Base-by-base conservation (phyloP, 345 rosid species). In the Eucalyptus shirleyi region DNA sequence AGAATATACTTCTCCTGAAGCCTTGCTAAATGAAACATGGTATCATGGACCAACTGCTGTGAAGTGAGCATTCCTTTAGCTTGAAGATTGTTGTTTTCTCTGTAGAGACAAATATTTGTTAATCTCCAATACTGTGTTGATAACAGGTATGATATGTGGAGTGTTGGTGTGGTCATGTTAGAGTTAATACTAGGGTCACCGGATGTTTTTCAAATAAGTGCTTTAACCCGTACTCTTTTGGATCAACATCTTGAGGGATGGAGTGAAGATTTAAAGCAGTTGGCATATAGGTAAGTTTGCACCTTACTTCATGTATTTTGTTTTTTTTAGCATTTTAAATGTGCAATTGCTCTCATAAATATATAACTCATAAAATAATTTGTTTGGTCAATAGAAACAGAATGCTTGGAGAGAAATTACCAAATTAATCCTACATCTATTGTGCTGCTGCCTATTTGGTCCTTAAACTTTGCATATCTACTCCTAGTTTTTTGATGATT, bases 171-270 rank as follows among this genome's bases (percentile, higher is more conserved):
- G 89, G 98, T 98, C 90, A 93, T 96, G 83, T 93, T 98, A 93
- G 99, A 98, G 94, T 90, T 98, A 95, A 95, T 98, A 44, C 93
- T 98, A 90, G 99, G 99, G 87, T 95, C 99, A 86, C 98, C 98
- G 56, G 93, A 96, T 91, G 97, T 96, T 89, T 98, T 98, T 90
- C 99, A 95, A 89, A 91, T 96, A 65, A 95, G 95, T 91, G 86
- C 94, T 88, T 89, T 92, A 34, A 96, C 99, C 10, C 96, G 94
- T 56, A 91, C 97, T 89, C 97, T 96, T 92, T 91, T 98, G 86
- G 99, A 98, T 93, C 97, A 90, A 88, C 97, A 96, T 92, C 92
- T 98, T 87, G 95, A 92, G 80, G 98, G 99, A 49, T 98, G 99
- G 99, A 94, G 93, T 92, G 97, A 94, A 90, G 93, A 93, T 89